Evolutionary conservation across 2,329 filamentous ascomycete species (phyloP).

Genomic region (Epichloe uncinata): DNA sequence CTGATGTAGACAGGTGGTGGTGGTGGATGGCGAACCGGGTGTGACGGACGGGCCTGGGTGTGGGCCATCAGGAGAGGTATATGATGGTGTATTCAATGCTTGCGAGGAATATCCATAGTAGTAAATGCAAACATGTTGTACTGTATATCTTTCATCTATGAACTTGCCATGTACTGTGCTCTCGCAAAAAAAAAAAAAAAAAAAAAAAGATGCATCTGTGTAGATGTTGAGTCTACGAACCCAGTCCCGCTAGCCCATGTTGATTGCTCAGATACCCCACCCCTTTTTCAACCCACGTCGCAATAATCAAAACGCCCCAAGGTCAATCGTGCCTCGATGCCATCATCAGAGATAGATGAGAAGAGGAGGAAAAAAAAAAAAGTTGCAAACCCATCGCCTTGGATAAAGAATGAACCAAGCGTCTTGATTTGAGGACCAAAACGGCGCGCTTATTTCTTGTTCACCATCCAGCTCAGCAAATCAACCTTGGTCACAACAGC

Average conservation of each 20-base stretch:
- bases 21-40: constrained; percentile 73
- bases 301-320: constrained; percentile 1
- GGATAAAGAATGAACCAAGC: neutral
- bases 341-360: neutral
- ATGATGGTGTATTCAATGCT: neutral
- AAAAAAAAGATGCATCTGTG: constrained; percentile 8
- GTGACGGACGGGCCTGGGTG: constrained; percentile 19
- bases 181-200: neutral
- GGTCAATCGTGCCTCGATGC: neutral
- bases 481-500: constrained; percentile 96
- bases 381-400: neutral
- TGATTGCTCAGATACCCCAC: constrained; percentile 5
- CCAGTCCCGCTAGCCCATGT: constrained; percentile 3
- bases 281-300: constrained; percentile 2
- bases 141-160: constrained; percentile 5
- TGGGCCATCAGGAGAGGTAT: too few species aligned
- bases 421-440: neutral
- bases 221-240: constrained; percentile 31
- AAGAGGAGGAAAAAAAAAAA: neutral
- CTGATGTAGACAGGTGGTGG: constrained; percentile 78
- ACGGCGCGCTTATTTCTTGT: constrained; percentile 27
- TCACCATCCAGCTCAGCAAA: constrained; percentile 82
- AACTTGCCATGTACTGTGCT: too few species aligned
- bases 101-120: neutral
- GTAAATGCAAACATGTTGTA: constrained; percentile 2